Evolutionary conservation across 805 yeast genomes (phyloP).

Genomic region (Myxozyma udenii): DNA sequence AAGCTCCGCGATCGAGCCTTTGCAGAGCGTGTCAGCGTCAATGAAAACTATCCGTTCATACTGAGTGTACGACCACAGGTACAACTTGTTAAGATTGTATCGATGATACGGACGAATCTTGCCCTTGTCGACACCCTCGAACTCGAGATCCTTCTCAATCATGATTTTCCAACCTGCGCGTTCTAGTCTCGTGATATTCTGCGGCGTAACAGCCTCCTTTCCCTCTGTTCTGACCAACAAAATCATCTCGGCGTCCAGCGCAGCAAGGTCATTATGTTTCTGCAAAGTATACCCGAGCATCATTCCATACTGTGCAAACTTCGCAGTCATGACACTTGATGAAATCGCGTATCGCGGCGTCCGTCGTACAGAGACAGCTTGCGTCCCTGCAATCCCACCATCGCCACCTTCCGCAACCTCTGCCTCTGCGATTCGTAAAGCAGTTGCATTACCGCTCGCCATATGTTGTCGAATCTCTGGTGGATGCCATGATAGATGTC

Average conservation of each 20-base stretch:
- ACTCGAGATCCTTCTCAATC: slow-evolving; percentile 31
- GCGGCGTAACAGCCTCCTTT: slow-evolving; percentile 32
- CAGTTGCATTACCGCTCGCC: not conserved
- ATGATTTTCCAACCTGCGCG: slow-evolving; percentile 33
- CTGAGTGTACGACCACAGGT: slow-evolving; percentile 50
- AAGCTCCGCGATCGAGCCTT: slow-evolving; percentile 31
- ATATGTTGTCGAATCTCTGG: not conserved
- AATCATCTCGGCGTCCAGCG: slow-evolving; percentile 32
- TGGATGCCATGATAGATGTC: not conserved
- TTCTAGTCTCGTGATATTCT: slow-evolving; percentile 30
- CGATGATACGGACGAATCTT: slow-evolving; percentile 29
- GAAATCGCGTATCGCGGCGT: slow-evolving; percentile 30
- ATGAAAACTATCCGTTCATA: slow-evolving; percentile 48
- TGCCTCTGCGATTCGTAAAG: not conserved
- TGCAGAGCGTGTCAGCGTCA: slow-evolving; percentile 51
- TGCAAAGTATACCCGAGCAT: slow-evolving; percentile 32
- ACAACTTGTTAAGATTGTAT: slow-evolving; percentile 49
- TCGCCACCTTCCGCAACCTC: not conserved
- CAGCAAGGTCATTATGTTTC: slow-evolving; percentile 32
- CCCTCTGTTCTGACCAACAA: slow-evolving; percentile 33
- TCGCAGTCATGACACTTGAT: slow-evolving; percentile 32
- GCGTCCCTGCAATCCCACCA: not conserved
- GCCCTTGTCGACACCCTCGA: slow-evolving; percentile 31
- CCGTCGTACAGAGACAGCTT: slow-evolving; percentile 5
- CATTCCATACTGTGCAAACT: slow-evolving; percentile 32